A percentile compares a stretch with the other conserved stretches of the same genome.
phyloP scores from a whole-genome alignment of 352 stramenopile species.

The Phytopythium vexans region DNA sequence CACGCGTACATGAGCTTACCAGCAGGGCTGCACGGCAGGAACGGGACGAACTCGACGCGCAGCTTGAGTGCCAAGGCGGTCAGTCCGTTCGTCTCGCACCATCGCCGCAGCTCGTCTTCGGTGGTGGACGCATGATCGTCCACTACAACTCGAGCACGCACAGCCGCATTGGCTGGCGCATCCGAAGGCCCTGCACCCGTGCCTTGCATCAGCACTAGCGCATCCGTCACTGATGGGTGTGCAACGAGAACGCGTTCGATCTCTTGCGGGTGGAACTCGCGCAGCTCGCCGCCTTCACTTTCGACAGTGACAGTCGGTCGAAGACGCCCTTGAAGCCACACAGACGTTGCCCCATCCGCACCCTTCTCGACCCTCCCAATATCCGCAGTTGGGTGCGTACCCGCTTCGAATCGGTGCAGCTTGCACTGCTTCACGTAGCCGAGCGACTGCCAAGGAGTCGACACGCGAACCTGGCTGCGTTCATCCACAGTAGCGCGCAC shows the following conservation, averaged over 20 bases:
- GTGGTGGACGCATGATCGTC: constrained; percentile 16
- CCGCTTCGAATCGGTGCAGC: constrained; percentile 39
- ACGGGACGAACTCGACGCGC: constrained; percentile 55
- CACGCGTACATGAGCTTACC: constrained; percentile 84
- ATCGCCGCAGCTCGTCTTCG: constrained; percentile 30
- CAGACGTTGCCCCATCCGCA: constrained; percentile 18
- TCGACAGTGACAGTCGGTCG: constrained; percentile 34
- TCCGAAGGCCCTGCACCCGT: not conserved
- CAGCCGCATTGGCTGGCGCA: constrained; percentile 3
- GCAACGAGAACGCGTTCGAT: constrained; percentile 36
- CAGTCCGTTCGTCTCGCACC: constrained; percentile 30
- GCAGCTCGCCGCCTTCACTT: constrained; percentile 19
- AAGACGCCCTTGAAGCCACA: constrained; percentile 73
- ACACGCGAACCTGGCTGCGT: constrained; percentile 64
- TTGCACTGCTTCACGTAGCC: constrained; percentile 63
- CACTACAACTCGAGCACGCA: constrained; percentile 35
- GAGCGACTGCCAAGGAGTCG: constrained; percentile 75
- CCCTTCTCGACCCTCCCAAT: constrained; percentile 32
- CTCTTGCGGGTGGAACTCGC: constrained; percentile 21
- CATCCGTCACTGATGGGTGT: constrained; percentile 52
- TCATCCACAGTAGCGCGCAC: constrained; percentile 44
- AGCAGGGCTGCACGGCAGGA: constrained; percentile 74
- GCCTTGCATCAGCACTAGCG: constrained; percentile 45
- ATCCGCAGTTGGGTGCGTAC: constrained; percentile 57
- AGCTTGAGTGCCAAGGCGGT: constrained; percentile 29